Percentiles rank a stretch among this genome's conserved stretches.
Evolutionary conservation across 257 asterid species (phyloP).

Genomic region (Solanum sejunctum): DNA sequence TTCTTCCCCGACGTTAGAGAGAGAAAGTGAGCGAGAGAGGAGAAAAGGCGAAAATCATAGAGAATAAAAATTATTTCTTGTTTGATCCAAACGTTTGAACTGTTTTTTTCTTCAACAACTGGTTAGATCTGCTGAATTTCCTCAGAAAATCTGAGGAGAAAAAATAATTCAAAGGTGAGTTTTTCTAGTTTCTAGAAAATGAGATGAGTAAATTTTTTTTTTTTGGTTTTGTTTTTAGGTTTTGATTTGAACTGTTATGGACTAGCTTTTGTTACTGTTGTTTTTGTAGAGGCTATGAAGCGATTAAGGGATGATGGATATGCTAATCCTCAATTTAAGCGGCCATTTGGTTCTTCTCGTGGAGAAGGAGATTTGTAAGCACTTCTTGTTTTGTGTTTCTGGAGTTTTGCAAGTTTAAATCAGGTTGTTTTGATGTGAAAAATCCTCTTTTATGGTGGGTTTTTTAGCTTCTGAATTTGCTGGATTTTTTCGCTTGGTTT

Average conservation of each 20-base stretch:
- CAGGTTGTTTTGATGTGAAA: not conserved
- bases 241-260: not conserved
- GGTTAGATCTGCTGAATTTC: conserved; percentile 1
- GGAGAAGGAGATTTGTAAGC: conserved; percentile 60
- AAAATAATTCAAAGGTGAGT: not conserved
- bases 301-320: conserved; percentile 6
- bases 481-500: not conserved
- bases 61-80: not conserved
- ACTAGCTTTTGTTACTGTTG: not conserved
- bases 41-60: not conserved
- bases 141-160: not conserved
- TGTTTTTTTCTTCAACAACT: not conserved
- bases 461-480: not conserved
- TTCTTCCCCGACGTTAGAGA: not conserved
- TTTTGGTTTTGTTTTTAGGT: not conserved
- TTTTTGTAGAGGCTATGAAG: conserved; percentile 17
- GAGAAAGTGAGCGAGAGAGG: not conserved
- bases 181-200: not conserved
- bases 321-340: conserved; percentile 6
- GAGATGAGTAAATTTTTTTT: not conserved
- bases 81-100: not conserved
- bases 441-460: not conserved
- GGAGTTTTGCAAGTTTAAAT: not conserved
- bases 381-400: not conserved
- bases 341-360: conserved; percentile 28